Conservation (phyloP, 257 asterid species). For the Nicotiana tabacum region DNA sequence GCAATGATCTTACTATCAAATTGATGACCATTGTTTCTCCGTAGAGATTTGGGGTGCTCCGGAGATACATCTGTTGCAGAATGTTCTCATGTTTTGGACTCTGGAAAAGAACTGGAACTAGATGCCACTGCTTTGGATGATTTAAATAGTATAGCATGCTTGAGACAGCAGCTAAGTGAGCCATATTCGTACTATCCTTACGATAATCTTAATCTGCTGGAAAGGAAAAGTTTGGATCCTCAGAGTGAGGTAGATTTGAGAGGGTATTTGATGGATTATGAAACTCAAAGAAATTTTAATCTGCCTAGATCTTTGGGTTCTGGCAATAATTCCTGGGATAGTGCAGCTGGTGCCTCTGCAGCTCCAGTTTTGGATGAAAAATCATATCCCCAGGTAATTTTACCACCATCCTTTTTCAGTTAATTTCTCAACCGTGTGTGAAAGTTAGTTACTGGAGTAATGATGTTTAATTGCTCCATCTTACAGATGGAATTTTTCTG, state of each 20-base stretch:
- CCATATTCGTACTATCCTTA: slow-evolving; percentile 38
- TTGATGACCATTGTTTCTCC: slow-evolving; percentile 7
- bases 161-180: slow-evolving; percentile 48
- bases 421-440: background rate
- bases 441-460: background rate
- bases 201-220: slow-evolving; percentile 39
- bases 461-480: background rate
- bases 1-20: background rate
- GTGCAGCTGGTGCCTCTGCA: slow-evolving; percentile 32
- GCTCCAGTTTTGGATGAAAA: slow-evolving; percentile 43
- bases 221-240: slow-evolving; percentile 35
- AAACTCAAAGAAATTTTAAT: slow-evolving; percentile 46
- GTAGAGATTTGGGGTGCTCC: slow-evolving; percentile 49
- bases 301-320: slow-evolving; percentile 45
- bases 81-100: slow-evolving; percentile 39
- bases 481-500: background rate
- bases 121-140: slow-evolving; percentile 56
- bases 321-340: slow-evolving; percentile 36
- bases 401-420: background rate
- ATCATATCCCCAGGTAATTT: slow-evolving; percentile 55
- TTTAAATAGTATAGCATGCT: slow-evolving; percentile 38
- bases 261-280: slow-evolving; percentile 42
- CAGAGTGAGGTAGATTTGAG: slow-evolving; percentile 41
- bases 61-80: slow-evolving; percentile 41
- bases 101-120: slow-evolving; percentile 37